Conservation (phyloP, 2,329 filamentous ascomycete species). For the Acephala macrosclerotiorum region DNA sequence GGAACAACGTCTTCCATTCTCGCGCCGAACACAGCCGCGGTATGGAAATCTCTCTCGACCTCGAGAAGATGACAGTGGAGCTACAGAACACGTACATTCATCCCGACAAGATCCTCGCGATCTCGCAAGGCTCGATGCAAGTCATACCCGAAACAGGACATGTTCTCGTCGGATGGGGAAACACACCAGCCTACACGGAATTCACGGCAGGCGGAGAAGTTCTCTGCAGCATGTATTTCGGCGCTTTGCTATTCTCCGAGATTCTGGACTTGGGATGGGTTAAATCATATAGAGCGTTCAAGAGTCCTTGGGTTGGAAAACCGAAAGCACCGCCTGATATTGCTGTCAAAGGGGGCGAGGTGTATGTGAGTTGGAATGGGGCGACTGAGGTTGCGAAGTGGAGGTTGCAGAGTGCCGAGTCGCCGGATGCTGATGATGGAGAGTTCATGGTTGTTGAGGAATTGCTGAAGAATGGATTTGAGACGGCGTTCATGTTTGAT, state of each 20-base stretch:
- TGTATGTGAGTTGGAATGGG: conserved; percentile 46
- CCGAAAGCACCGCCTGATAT: conserved; percentile 36
- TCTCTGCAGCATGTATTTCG: conserved; percentile 52
- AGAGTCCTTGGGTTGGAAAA: conserved; percentile 39
- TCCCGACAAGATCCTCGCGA: conserved; percentile 46
- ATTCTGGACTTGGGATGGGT: conserved; percentile 31
- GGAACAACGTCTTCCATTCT: conserved; percentile 48
- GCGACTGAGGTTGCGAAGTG: conserved; percentile 43
- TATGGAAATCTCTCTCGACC: conserved; percentile 49
- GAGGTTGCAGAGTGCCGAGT: conserved; percentile 18
- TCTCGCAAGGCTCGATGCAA: conserved; percentile 54
- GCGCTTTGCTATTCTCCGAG: conserved; percentile 39
- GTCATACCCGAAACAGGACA: conserved; percentile 53
- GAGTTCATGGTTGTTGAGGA: neutral
- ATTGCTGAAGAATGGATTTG: neutral
- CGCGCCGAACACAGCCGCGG: conserved; percentile 38
- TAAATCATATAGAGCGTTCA: conserved; percentile 41
- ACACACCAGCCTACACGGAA: conserved; percentile 56
- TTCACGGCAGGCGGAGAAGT: conserved; percentile 49
- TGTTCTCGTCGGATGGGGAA: conserved; percentile 58
- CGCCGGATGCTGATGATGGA: neutral
- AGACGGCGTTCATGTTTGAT: neutral
- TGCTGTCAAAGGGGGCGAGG: conserved; percentile 32
- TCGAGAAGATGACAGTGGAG: conserved; percentile 50
- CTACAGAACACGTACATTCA: conserved; percentile 50